phyloP scores from a whole-genome alignment of 1,284 basidiomycete genomes.

The Trichosporon faecale region DNA sequence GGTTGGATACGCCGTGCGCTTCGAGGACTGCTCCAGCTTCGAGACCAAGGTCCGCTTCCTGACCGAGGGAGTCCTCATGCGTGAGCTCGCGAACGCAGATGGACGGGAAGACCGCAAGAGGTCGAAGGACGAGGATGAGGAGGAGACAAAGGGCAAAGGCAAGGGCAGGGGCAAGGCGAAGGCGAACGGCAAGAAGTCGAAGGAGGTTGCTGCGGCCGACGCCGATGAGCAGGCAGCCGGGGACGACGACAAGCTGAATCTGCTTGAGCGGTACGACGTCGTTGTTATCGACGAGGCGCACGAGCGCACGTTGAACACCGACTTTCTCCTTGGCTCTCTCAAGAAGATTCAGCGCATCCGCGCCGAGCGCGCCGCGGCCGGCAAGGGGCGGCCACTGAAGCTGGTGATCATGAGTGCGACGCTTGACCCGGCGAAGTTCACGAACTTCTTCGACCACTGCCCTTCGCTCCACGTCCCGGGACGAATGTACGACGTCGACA shows the following conservation, averaged over 20 bases:
- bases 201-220: conserved; percentile 4
- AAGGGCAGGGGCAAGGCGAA: neutral
- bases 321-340: conserved; percentile 85
- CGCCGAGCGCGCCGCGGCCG: conserved; percentile 53
- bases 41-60: conserved; percentile 83
- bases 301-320: conserved; percentile 90
- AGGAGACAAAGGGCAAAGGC: neutral
- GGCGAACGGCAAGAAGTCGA: conserved; percentile 8
- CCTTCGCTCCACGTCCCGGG: conserved; percentile 88
- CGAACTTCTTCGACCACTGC: conserved; percentile 76
- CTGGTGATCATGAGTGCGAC: conserved; percentile 97
- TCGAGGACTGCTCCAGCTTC: conserved; percentile 73
- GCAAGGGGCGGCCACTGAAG: conserved; percentile 62
- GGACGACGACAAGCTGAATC: conserved; percentile 31
- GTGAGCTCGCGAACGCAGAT: conserved; percentile 49
- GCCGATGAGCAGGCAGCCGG: neutral
- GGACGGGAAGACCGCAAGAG: conserved; percentile 5
- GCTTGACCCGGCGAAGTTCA: conserved; percentile 90
- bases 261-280: conserved; percentile 81
- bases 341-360: conserved; percentile 78
- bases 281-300: conserved; percentile 96
- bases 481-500: conserved; percentile 87
- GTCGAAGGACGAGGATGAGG: conserved; percentile 2
- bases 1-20: conserved; percentile 93
- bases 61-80: conserved; percentile 94